Evolutionary conservation across 768 basidiomycete genomes (phyloP).

Genomic region (Rickenella mellea): DNA sequence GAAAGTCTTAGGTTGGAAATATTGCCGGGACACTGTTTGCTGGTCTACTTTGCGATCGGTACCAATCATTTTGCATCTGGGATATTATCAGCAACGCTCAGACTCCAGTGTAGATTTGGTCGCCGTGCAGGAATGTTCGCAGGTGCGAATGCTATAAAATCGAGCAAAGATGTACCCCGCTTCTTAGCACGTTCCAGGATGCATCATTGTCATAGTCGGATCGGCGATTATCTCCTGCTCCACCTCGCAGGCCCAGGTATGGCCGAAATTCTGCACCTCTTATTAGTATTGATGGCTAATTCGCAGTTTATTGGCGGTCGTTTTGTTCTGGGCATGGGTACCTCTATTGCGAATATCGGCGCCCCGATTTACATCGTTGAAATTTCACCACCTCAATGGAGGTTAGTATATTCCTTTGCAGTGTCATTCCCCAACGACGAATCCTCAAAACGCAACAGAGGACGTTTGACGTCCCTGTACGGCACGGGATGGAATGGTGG

Average conservation of each 20-base stretch:
- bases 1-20: background rate
- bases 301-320: slow-evolving; percentile 22
- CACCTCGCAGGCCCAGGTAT: slow-evolving; percentile 6
- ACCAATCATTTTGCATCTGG: no score
- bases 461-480: slow-evolving; percentile 7
- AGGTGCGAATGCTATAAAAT: slow-evolving; percentile 8
- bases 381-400: slow-evolving; percentile 20
- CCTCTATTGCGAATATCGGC: slow-evolving; percentile 5
- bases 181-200: slow-evolving; percentile 1
- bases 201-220: slow-evolving; percentile 13
- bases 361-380: slow-evolving; percentile 22
- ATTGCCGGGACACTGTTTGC: no score
- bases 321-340: slow-evolving; percentile 20
- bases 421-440: slow-evolving; percentile 14
- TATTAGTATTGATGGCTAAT: background rate
- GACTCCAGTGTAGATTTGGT: no score
- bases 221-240: slow-evolving; percentile 18
- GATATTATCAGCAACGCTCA: no score
- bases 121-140: slow-evolving; percentile 20
- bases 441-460: slow-evolving; percentile 5
- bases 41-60: slow-evolving; percentile 18
- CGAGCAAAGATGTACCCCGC: background rate
- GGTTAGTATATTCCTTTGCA: slow-evolving; percentile 4
- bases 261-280: background rate
- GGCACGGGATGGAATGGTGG: slow-evolving; percentile 9